Base-by-base conservation (phyloP, 352 stramenopile genomes). In the Pythium dissimile region DNA sequence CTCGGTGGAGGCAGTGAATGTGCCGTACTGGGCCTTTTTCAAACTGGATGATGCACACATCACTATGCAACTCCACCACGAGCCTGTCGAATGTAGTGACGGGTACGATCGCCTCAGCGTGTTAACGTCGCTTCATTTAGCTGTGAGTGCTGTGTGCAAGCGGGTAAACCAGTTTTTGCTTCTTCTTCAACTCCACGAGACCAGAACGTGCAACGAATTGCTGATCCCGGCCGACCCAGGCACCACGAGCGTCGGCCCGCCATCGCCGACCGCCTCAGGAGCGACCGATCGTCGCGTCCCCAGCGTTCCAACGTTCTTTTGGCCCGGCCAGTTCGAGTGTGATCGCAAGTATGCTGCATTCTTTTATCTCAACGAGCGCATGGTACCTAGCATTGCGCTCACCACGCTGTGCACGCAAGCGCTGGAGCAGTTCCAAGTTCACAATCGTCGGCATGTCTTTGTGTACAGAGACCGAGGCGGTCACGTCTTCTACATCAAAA, bases 401-500 rank as follows among this genome's bases (percentile, higher is more conserved):
- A 94, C 88, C 16, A 87, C 86, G 59, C 37, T 95, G 13, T 93
- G 81, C 26, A 91, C 83, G 15, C 90, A 86, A 53, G 86, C 86
- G 28, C 61, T 95, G 13, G 84, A 95, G 60, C 86, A 92, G 49
- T 95, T 95, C 44, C 83, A 95, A 75, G 86, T 95, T 28, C 85
- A 94, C 70, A 95, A 95, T 62, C 77, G 86, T 4, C 80, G 81
- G 2, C 80, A 95, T 28, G 81, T 92, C 26, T 95, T 95, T 61
- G 86, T 95, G 10, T 95, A 95, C 46, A 72, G 84, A 15, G 84
- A 95, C 62, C 80, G 83, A 5, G 78, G 84, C 20, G 84, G 86
- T 3, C 81, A 94, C 43, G 86, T 94, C 18, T 95, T 94, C 67
- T 95, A 95, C 60, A 92, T 95, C 69, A 90, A 90, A 50, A 91